A percentile compares a stretch with the other conserved stretches of the same genome.
phyloP scores from a whole-genome alignment of 106 monocot species.

The Acorus gramineus region DNA sequence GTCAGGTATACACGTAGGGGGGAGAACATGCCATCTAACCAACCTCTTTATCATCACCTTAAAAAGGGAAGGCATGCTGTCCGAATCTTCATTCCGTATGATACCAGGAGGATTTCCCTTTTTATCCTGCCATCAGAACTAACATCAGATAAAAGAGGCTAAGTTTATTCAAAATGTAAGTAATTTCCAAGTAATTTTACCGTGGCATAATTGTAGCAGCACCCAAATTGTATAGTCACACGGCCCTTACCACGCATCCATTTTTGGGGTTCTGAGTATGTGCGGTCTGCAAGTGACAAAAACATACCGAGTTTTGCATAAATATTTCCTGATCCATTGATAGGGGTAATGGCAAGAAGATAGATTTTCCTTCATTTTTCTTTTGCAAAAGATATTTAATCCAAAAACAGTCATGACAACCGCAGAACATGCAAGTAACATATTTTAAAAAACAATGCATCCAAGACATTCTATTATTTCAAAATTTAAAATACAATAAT shows the following conservation, averaged over 20 bases:
- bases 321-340: too few species aligned
- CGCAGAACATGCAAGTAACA: too few species aligned
- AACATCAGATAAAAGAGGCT: neutral
- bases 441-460: too few species aligned
- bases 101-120: slow-evolving; percentile 83
- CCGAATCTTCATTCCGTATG: slow-evolving; percentile 24
- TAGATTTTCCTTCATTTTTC: too few species aligned
- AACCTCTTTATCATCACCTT: slow-evolving; percentile 73
- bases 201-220: slow-evolving; percentile 83
- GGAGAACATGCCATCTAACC: slow-evolving; percentile 70
- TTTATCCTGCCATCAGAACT: slow-evolving; percentile 49
- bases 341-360: too few species aligned
- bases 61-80: slow-evolving; percentile 66
- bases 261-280: slow-evolving; percentile 73
- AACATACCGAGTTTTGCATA: too few species aligned
- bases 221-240: slow-evolving; percentile 88
- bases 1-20: slow-evolving; percentile 60
- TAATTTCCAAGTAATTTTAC: slow-evolving; percentile 19
- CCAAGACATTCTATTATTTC: too few species aligned
- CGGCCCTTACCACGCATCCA: slow-evolving; percentile 93
- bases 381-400: too few species aligned
- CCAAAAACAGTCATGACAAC: too few species aligned
- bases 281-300: slow-evolving; percentile 36
- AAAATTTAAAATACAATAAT: too few species aligned
- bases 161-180: neutral